Evolutionary conservation across 2,329 filamentous ascomycete species (phyloP), one percentile per base, ranked within the genome.

Genomic region (Trichoderma oligosporum): DNA sequence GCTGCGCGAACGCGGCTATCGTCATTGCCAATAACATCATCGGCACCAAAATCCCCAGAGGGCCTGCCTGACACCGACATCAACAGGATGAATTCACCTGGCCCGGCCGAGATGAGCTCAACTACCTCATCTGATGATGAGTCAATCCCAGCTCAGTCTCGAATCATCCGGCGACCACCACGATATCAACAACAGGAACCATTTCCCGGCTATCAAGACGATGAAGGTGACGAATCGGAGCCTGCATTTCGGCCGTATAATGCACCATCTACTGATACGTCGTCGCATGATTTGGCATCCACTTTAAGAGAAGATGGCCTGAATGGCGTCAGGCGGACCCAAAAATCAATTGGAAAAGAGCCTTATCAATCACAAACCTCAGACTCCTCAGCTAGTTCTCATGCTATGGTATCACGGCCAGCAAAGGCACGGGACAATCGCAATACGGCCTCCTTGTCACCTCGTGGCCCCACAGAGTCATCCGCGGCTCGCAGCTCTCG

Each of bases 361-460:
- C 66, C 68, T 3, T 73, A 77, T 44, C 73, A 75, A 36, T 82
- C 80, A 0, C 79, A 82, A 57, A 84, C 81, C 1, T 85, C 82
- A 0, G 83, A 88, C 63, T 88, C 86, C 1, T 86, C 85, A 2
- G 74, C 77, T 0, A 78, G 80, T 59, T 85, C 82, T 18, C 73
- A 73, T 2, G 73, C 78, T 2, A 69, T 76, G 18, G 62, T 74
- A 52, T 70, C 62, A 42, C 57, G 67, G 60, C 63, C 69, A 51
- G 56, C 63, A 46, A 62, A 68, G 25, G 60, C 65, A n/a, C 68
- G 71, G 27, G 71, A 75, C 35, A 64, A 67, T 54, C 67, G 70
- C 9, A 62, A 70, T 3, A 67, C 70, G 1, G 78, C 77, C 1
- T 80, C 81, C 3, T 68, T 83, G n/a, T 83, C 78, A 39, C 84